Evolutionary conservation across 139 green algal species (phyloP).

Genomic region (Auxenochlorella pyrenoidosa): DNA sequence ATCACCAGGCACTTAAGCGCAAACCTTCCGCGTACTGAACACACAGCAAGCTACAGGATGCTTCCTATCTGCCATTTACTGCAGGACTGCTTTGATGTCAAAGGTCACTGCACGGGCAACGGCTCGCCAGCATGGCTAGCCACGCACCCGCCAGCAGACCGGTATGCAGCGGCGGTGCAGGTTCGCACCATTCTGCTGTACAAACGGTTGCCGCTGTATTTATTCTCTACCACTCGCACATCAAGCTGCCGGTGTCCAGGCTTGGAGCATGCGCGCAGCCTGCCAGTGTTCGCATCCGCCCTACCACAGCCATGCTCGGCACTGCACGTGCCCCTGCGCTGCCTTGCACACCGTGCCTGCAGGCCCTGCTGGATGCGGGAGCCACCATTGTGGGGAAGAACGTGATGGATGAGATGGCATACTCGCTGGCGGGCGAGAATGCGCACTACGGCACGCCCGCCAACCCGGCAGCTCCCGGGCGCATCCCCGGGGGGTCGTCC

Average conservation of each 20-base stretch:
- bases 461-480: conserved; percentile 84
- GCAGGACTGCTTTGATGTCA: conserved; percentile 57
- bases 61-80: not conserved
- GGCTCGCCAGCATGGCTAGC: conserved; percentile 83
- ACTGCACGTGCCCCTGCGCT: not conserved
- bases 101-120: conserved; percentile 73
- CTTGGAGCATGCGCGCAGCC: too few species aligned
- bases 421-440: conserved; percentile 71
- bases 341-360: not conserved
- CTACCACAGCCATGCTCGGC: too few species aligned
- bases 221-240: too few species aligned
- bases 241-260: too few species aligned
- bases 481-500: conserved; percentile 91
- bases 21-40: too few species aligned
- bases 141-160: conserved; percentile 65
- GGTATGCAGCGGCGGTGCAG: conserved; percentile 72
- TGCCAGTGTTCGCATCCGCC: too few species aligned
- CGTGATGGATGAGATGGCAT: conserved; percentile 95
- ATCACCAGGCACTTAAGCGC: too few species aligned
- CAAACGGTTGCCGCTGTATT: too few species aligned
- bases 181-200: not conserved
- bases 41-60: not conserved
- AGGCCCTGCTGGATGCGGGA: conserved; percentile 80
- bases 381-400: conserved; percentile 80
- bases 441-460: conserved; percentile 88